Conservation (phyloP, 1,284 basidiomycete genomes). For the Cystobasidium sp. region DNA sequence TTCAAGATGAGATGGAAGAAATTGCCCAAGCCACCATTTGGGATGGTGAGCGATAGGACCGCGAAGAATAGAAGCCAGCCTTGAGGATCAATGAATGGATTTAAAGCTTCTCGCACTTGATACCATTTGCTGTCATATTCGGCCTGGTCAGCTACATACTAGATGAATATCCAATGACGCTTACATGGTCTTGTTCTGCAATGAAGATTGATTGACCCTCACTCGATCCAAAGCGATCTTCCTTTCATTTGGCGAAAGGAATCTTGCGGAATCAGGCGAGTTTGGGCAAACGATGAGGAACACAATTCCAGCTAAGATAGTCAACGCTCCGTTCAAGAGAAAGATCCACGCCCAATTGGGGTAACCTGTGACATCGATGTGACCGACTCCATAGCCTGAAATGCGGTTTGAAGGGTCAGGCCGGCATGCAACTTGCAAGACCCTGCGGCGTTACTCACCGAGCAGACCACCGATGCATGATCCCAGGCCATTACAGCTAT, state of each 20-base stretch:
- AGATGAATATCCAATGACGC: neutral
- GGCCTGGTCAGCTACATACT: too few species aligned
- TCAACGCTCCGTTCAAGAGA: slow-evolving; percentile 54
- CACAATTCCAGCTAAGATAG: slow-evolving; percentile 51
- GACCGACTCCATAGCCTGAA: slow-evolving; percentile 53
- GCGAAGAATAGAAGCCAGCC: slow-evolving; percentile 40
- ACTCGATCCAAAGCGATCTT: slow-evolving; percentile 34
- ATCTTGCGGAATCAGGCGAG: slow-evolving; percentile 50
- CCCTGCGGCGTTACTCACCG: slow-evolving; percentile 6
- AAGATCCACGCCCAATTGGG: slow-evolving; percentile 55
- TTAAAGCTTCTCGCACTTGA: slow-evolving; percentile 35
- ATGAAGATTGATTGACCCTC: slow-evolving; percentile 29
- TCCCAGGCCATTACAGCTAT: slow-evolving; percentile 54
- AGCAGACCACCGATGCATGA: slow-evolving; percentile 53
- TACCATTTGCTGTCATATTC: slow-evolving; percentile 31
- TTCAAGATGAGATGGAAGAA: slow-evolving; percentile 41
- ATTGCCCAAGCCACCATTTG: slow-evolving; percentile 39
- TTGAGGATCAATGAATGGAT: slow-evolving; percentile 38
- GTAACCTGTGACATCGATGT: slow-evolving; percentile 48
- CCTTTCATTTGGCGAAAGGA: slow-evolving; percentile 47
- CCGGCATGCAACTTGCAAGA: neutral
- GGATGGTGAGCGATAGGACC: slow-evolving; percentile 28
- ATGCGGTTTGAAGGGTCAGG: neutral
- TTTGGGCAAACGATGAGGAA: slow-evolving; percentile 54
- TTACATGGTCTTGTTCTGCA: slow-evolving; percentile 25